Conservation (phyloP, 2,329 filamentous ascomycete species). For the Microcyclosporella mali region DNA sequence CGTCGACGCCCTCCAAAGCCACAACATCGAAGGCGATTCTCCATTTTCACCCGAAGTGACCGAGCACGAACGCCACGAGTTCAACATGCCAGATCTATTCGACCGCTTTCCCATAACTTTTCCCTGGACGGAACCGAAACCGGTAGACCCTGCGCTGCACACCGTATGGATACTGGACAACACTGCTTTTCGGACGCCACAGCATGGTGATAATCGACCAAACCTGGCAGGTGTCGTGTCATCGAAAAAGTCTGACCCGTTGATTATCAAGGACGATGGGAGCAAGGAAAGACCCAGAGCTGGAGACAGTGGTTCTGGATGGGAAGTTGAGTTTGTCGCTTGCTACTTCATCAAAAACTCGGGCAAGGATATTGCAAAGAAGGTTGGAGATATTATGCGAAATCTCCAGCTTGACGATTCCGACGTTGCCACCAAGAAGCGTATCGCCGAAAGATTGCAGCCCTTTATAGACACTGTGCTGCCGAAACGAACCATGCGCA, state of each 20-base stretch:
- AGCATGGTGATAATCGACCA: slow-evolving; percentile 18
- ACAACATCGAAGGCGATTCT: slow-evolving; percentile 24
- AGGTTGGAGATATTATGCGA: slow-evolving; percentile 64
- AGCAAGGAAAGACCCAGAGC: slow-evolving; percentile 12
- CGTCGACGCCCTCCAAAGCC: slow-evolving; percentile 23
- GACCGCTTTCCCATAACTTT: slow-evolving; percentile 49
- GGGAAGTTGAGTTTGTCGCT: slow-evolving; percentile 78
- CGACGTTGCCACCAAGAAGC: slow-evolving; percentile 50
- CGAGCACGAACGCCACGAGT: slow-evolving; percentile 22
- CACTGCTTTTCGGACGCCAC: slow-evolving; percentile 60
- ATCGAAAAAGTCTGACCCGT: slow-evolving; percentile 18
- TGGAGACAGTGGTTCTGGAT: slow-evolving; percentile 37
- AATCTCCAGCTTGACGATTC: slow-evolving; percentile 56
- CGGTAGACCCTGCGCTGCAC: slow-evolving; percentile 57
- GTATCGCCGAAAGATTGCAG: slow-evolving; percentile 61
- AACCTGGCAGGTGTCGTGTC: slow-evolving; percentile 16
- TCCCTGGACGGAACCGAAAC: slow-evolving; percentile 30
- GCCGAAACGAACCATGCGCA: slow-evolving; percentile 61
- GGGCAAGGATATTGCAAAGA: slow-evolving; percentile 59
- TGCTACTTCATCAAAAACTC: slow-evolving; percentile 72
- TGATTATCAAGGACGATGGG: slow-evolving; percentile 28
- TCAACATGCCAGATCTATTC: slow-evolving; percentile 30
- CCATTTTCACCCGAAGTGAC: slow-evolving; percentile 30
- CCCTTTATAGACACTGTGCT: slow-evolving; percentile 75
- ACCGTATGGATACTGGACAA: slow-evolving; percentile 88